Evolutionary conservation across 768 basidiomycete species (phyloP), one percentile per base, ranked within the genome.

Genomic region (Trametopsis cervina): DNA sequence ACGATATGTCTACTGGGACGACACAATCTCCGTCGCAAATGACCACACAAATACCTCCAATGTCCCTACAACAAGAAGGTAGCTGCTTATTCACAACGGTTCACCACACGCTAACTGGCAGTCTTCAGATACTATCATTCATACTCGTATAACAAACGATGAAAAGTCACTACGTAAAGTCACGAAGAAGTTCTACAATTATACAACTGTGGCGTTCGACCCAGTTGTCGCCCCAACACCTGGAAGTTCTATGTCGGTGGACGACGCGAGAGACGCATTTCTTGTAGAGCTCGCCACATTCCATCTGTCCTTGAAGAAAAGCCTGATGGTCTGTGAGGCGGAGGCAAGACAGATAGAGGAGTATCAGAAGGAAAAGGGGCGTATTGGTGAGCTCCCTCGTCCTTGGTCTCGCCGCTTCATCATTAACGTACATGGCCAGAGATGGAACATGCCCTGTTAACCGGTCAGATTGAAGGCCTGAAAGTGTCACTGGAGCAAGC

Each of bases 271-370:
- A 26, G 88, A 91, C 50, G 81, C 84, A 0, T 86, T 91, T 59
- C 62, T 90, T 44, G 72, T 89, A 23, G 89, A 92, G 63, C 64
- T 92, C 17, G 79, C 80, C 40, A 77, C 85, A 10, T 90, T 90
- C 59, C 79, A 86, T 61, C 63, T 90, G 51, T 66, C 78, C 46
- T 67, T 92, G 55, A 78, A 83, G 68, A 92, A 91, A 67, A 85
- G 78, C 54, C 69, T 73, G 27, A 85, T 91, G 80, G 81, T 89
- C 39, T 90, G 87, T 57, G 83, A 90, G 60, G 90, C 89, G 6
- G 89, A 92, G 68, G 76, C 78, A 44, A 73, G 89, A 57, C 88
- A 92, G 66, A 89, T 90, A 1, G 81, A 88, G 57, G 83, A 89
- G 62, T 92, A 92, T 60, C 76, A 88, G 56, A 70, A 75, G 38